phyloP scores from a whole-genome alignment of 2,329 filamentous ascomycete species.

The Talaromyces sp. region DNA sequence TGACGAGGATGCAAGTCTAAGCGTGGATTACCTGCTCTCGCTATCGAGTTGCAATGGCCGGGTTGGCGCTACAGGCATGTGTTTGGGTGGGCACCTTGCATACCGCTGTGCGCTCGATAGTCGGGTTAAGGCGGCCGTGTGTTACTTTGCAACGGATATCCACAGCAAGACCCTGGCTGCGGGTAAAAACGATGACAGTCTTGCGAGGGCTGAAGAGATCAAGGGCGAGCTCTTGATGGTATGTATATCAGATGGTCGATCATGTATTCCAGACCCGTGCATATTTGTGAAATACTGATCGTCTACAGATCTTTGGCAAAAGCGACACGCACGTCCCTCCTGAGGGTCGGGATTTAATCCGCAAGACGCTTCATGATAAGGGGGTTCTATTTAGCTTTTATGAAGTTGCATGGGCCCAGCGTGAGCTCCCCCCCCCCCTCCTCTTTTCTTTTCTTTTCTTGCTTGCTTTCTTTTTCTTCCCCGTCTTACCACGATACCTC shows the following conservation, averaged over 20 bases:
- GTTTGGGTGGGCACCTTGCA: constrained; percentile 86
- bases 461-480: background rate
- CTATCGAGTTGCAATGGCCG: constrained; percentile 79
- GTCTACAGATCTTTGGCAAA: constrained; percentile 76
- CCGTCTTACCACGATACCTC: background rate
- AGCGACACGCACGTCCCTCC: constrained; percentile 88
- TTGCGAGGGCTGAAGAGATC: constrained; percentile 66
- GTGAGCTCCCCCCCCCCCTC: constrained; percentile 44
- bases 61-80: constrained; percentile 85
- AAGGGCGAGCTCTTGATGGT: constrained; percentile 78
- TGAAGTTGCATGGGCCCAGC: constrained; percentile 91
- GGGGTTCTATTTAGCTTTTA: constrained; percentile 78
- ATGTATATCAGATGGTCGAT: too few species aligned
- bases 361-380: constrained; percentile 76
- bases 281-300: background rate
- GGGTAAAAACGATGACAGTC: constrained; percentile 64
- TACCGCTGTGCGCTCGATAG: constrained; percentile 73
- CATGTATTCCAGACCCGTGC: too few species aligned
- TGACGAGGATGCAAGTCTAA: constrained; percentile 73
- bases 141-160: constrained; percentile 92
- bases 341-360: constrained; percentile 78
- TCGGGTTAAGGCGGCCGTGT: constrained; percentile 74
- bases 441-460: background rate
- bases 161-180: constrained; percentile 77
- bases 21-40: constrained; percentile 70